These are phyloP conservation scores for Phallus indusiatus DNA, from an alignment of 768 basidiomycete species.

Conservation along the genomic window DNA sequence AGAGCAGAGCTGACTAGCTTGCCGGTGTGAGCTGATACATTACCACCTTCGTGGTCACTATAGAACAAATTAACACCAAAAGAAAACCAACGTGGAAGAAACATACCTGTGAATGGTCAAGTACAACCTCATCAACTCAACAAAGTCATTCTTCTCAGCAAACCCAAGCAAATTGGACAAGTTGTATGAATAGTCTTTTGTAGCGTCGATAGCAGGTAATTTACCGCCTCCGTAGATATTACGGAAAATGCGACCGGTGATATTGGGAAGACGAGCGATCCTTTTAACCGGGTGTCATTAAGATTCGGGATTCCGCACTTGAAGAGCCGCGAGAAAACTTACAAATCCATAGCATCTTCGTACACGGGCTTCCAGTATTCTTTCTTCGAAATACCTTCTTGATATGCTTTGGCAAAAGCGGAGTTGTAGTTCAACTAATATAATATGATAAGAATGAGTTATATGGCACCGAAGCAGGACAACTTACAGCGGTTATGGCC, in stretches of 20 bases:
- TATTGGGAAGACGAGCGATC: slow-evolving; percentile 94
- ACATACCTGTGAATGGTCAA: slow-evolving; percentile 86
- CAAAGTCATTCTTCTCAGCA: slow-evolving; percentile 77
- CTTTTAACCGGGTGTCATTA: too few relatives aligned
- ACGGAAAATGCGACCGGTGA: slow-evolving; percentile 87
- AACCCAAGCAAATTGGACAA: slow-evolving; percentile 87
- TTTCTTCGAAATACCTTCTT: slow-evolving; percentile 83
- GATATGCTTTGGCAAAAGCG: slow-evolving; percentile 92
- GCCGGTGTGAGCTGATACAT: slow-evolving; percentile 92
- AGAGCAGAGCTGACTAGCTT: slow-evolving; percentile 92
- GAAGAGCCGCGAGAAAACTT: slow-evolving; percentile 15
- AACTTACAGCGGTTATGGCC: slow-evolving; percentile 81
- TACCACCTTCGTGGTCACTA: slow-evolving; percentile 96
- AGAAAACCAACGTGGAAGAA: background rate
- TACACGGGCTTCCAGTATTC: slow-evolving; percentile 96
- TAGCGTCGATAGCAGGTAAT: slow-evolving; percentile 70
- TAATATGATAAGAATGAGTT: slow-evolving; percentile 4
- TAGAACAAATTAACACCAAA: background rate
- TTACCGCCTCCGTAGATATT: slow-evolving; percentile 87
- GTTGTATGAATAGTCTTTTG: slow-evolving; percentile 86
- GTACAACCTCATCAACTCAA: slow-evolving; percentile 92
- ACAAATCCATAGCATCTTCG: slow-evolving; percentile 87
- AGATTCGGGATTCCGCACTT: background rate
- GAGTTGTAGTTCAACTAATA: slow-evolving; percentile 84
- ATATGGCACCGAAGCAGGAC: background rate